A percentile compares a stretch with the other conserved stretches of the same genome.
phyloP scores from a whole-genome alignment of 1,284 basidiomycete genomes.

The Heliocybe sulcata region DNA sequence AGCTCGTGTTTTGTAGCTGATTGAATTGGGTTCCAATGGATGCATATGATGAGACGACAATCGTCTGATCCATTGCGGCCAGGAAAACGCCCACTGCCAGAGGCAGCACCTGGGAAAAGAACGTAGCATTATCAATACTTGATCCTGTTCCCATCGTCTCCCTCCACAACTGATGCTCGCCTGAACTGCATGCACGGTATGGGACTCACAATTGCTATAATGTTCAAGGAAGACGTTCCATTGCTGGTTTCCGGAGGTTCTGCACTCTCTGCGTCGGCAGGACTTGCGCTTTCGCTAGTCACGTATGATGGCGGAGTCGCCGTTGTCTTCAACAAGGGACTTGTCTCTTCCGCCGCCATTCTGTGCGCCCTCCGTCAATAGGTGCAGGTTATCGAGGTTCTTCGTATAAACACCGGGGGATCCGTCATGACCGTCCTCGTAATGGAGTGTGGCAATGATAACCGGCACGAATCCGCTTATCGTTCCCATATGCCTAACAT shows the following conservation, averaged over 20 bases:
- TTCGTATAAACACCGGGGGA: too few species aligned
- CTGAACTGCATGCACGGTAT: neutral
- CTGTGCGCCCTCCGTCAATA: neutral
- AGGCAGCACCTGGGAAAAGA: constrained; percentile 42
- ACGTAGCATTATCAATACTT: too few species aligned
- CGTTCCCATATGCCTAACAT: neutral
- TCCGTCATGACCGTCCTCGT: too few species aligned
- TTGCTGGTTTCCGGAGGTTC: neutral
- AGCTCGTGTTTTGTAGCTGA: constrained; percentile 56
- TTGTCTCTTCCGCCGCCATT: neutral
- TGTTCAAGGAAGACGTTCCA: neutral
- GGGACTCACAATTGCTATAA: neutral
- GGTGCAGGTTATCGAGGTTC: too few species aligned
- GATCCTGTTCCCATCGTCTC: too few species aligned
- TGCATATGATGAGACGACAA: constrained; percentile 53
- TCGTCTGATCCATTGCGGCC: constrained; percentile 51
- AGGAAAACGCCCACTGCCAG: constrained; percentile 54
- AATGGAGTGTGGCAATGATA: too few species aligned
- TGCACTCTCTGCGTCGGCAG: neutral
- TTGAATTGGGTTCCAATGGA: constrained; percentile 57
- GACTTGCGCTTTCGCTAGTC: neutral
- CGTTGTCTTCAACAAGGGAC: neutral
- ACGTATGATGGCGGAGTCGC: neutral
- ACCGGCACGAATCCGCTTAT: neutral
- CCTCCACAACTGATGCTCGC: too few species aligned